These are phyloP conservation scores for Flaveria floridana DNA, from an alignment of 140 eudicot species.

Conservation along the genomic window DNA sequence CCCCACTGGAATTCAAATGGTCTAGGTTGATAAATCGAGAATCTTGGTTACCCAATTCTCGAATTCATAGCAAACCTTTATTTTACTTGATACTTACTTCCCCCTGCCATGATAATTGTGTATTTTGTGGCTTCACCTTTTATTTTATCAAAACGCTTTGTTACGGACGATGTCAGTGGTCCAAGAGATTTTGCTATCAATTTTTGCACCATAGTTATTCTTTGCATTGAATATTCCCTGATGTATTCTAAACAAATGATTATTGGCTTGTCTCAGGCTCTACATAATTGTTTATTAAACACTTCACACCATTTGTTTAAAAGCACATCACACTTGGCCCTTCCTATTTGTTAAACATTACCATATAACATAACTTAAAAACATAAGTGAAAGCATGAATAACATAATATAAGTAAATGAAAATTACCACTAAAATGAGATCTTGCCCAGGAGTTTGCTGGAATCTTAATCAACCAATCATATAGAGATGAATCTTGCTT, in stretches of 20 bases:
- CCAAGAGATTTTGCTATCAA: no score
- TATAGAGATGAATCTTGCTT: background rate
- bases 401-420: background rate
- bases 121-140: no score
- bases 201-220: background rate
- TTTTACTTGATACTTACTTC: no score
- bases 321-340: background rate
- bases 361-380: no score
- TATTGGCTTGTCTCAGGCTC: background rate
- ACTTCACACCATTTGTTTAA: background rate
- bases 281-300: background rate
- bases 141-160: no score
- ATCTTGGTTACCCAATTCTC: no score
- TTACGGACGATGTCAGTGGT: no score
- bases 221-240: background rate
- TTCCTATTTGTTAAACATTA: background rate
- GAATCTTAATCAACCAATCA: background rate
- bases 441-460: background rate
- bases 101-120: no score
- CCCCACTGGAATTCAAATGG: no score
- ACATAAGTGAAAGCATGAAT: no score
- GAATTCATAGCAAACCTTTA: no score
- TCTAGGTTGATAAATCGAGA: no score
- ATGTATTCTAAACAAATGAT: background rate
- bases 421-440: background rate